Evolutionary conservation across 1,284 basidiomycete species (phyloP).

Genomic region (Neolentinus lepideus): DNA sequence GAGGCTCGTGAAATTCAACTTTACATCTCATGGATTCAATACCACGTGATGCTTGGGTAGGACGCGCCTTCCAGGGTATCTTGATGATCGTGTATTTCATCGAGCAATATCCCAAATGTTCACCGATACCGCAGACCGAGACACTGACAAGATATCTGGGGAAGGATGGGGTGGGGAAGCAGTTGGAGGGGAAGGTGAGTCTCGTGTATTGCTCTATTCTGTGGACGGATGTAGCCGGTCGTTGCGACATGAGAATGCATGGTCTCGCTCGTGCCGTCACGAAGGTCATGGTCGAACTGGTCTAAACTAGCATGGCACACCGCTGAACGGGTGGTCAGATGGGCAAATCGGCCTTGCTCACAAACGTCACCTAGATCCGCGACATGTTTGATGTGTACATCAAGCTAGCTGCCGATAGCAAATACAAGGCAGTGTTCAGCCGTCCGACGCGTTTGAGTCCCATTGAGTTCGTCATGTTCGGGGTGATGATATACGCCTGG

Average conservation of each 20-base stretch:
- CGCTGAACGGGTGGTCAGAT: too few species aligned
- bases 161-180: not conserved
- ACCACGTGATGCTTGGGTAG: constrained; percentile 10
- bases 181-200: not conserved
- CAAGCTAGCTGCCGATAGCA: constrained; percentile 28
- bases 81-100: constrained; percentile 36
- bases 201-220: not conserved
- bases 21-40: not conserved
- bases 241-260: too few species aligned
- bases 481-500: constrained; percentile 32
- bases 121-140: constrained; percentile 20
- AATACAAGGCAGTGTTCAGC: constrained; percentile 28
- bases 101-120: constrained; percentile 22
- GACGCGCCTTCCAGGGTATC: constrained; percentile 40
- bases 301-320: not conserved
- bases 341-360: constrained; percentile 13
- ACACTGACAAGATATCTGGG: constrained; percentile 37
- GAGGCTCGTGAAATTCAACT: not conserved
- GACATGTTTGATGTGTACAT: constrained; percentile 36
- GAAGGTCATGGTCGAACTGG: too few species aligned
- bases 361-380: constrained; percentile 22
- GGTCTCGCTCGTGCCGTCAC: too few species aligned
- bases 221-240: too few species aligned
- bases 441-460: constrained; percentile 35
- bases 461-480: constrained; percentile 41